Conservation (phyloP, 2,329 filamentous ascomycete species). For the Akanthomyces lecanii region DNA sequence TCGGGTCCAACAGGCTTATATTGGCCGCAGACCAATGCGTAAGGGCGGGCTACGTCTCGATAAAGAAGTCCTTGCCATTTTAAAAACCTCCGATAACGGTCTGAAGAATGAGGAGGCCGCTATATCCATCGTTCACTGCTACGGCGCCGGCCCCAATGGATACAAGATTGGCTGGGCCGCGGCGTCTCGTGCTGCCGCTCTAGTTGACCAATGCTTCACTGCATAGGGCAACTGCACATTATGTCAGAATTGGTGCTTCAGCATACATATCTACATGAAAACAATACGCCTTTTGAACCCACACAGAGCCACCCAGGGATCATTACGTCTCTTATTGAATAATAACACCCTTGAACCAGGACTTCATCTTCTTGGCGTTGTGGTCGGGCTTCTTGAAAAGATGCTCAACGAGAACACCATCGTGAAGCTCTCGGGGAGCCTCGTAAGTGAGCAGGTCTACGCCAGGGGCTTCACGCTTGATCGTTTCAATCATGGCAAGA, state of each 20-base stretch:
- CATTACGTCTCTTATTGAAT: not conserved
- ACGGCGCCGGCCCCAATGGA: slow-evolving; percentile 10
- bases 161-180: slow-evolving; percentile 13
- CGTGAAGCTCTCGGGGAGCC: slow-evolving; percentile 17
- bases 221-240: not conserved
- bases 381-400: slow-evolving; percentile 23
- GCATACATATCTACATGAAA: not conserved
- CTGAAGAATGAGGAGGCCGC: not conserved
- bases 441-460: slow-evolving; percentile 1
- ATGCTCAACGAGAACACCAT: slow-evolving; percentile 31
- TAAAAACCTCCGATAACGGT: not conserved
- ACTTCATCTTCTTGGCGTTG: slow-evolving; percentile 30
- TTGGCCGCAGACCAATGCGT: slow-evolving; percentile 14
- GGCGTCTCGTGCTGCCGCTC: not conserved
- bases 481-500: not conserved
- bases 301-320: not conserved
- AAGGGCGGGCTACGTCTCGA: slow-evolving; percentile 10
- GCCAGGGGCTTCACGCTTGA: slow-evolving; percentile 7
- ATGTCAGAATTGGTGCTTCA: not conserved
- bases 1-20: not conserved
- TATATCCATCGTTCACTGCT: slow-evolving; percentile 6
- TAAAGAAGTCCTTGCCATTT: not conserved
- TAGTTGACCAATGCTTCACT: not conserved
- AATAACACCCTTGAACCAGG: slow-evolving; percentile 26
- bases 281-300: not conserved